Base-by-base conservation (phyloP, 345 rosid species). In the Arabis hirsuta region DNA sequence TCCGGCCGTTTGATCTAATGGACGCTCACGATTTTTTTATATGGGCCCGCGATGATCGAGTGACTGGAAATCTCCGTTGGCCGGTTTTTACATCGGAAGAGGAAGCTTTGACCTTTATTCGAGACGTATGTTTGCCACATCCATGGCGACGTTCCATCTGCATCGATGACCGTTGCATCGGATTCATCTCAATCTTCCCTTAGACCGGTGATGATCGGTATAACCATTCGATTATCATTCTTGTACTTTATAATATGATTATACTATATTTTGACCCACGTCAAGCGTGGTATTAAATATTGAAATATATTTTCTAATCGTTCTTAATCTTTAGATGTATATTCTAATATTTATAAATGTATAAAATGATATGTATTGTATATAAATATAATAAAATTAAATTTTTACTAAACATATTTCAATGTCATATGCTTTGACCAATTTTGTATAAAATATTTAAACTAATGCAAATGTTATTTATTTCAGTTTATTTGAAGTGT, bases 111-210 rank as follows among this genome's bases (percentile, higher is more conserved):
- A 7, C 74, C 71, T 76, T 63, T 74, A 82, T 82, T 51, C 65
- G 58, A 62, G 81, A 79, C 12, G 73, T 70, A 8, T 81, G 85
- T 57, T 74, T 83, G 2, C 80, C 85, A 2, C 90, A 80, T 70
- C 84, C 82, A 0, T 79, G 86, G 81, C 80, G 85, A 3, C 72
- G 84, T 1, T 84, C 88, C 3, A 79, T 81, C 42, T 88, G 93
- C 73, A 8, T 81, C 20, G 64, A 74, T 3, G 76, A 69, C 76
- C 84, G 69, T 38, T 87, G 80, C 11, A 65, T 80, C 20, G 86
- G 88, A 11, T 73, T 79, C 24, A 38, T 84, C 12, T 76, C 81
- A 1, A 53, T 88, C 73, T 57, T 55, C 26, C 87, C 85, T 0
- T 76, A 70, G 20, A 58, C 69, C 0, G 84, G 79, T 4, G 81